Evolutionary conservation across 441 rosid genomes (phyloP).

Genomic region (Jatropha podagrica): DNA sequence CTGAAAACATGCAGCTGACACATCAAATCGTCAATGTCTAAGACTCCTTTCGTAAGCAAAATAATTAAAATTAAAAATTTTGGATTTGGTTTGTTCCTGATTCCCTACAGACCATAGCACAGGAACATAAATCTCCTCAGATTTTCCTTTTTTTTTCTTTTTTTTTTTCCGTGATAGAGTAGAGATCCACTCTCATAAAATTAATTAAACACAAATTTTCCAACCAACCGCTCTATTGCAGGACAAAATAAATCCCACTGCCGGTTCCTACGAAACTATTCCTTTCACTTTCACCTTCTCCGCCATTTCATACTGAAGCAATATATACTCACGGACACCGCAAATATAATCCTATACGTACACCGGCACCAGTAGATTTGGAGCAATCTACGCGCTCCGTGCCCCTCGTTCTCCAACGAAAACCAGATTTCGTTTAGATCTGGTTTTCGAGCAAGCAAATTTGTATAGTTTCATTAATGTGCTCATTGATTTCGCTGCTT

Average conservation of each 20-base stretch:
- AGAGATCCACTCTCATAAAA: neutral
- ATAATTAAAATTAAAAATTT: no score
- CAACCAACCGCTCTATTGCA: conserved; percentile 17
- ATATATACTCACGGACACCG: neutral
- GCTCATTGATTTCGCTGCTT: conserved; percentile 27
- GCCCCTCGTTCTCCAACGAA: neutral
- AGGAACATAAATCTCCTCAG: no score
- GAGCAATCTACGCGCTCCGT: conserved; percentile 21
- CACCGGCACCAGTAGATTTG: neutral
- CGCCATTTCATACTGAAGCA: neutral
- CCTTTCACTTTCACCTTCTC: neutral
- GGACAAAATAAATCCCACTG: no score
- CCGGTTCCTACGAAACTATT: no score
- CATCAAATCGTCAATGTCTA: no score
- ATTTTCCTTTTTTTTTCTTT: no score
- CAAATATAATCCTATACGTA: neutral
- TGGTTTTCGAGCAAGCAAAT: neutral
- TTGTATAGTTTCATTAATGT: conserved; percentile 21
- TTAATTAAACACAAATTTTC: neutral
- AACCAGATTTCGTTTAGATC: conserved; percentile 35
- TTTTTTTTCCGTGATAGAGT: no score
- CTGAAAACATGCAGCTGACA: no score
- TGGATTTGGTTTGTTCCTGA: no score
- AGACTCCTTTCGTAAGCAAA: no score
- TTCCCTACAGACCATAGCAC: no score